Evolutionary conservation across 2,329 filamentous ascomycete genomes (phyloP), one percentile per base, ranked within the genome.

Genomic region (Ramichloridium luteum): DNA sequence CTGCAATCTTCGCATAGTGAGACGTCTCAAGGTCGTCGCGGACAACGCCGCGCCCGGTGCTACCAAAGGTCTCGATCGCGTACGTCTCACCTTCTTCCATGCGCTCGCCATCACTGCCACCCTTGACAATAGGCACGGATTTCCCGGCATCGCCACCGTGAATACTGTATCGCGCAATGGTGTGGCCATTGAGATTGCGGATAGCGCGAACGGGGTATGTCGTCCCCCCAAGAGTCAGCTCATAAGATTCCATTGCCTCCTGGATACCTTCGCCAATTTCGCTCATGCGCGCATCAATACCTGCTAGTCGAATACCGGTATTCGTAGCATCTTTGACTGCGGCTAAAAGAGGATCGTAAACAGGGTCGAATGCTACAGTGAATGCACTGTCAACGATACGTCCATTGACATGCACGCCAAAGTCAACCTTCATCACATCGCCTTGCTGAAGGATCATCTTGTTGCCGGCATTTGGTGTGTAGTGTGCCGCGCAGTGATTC

Each of bases 361-460:
- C 70, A 14, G 70, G 72, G 47, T 86, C 77, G 50, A 82, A 86
- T 1, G 79, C 67, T 57, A 86, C 65, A 6, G 81, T 86, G 52
- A 85, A 88, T 4, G 81, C 81, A 43, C 74, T 80, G 60, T 88
- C 80, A 36, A 86, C 79, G 50, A 86, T 88, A 44, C 74, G 69
- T 3, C 81, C 81, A 49, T 80, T 81, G 48, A 86, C 69, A 53
- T 88, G 81, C 16, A 86, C 80, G 29, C 81, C 80, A 48, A 85
- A 81, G 49, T 88, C 80, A 5, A 86, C 75, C 57, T 83, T 86
- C 68, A 88, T 70, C 20, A 92, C 80, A 51, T 92, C 81, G 39
- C 73, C 69, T 50, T 80, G 64, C 36, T 90, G 62, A 18, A 85
- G 59, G 47, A 79, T 70, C 54, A 84, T 82, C 56, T 74, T 77